Evolutionary conservation across 495 filamentous ascomycete genomes (phyloP).

Genomic region (Rostrohypoxylon terebratum): DNA sequence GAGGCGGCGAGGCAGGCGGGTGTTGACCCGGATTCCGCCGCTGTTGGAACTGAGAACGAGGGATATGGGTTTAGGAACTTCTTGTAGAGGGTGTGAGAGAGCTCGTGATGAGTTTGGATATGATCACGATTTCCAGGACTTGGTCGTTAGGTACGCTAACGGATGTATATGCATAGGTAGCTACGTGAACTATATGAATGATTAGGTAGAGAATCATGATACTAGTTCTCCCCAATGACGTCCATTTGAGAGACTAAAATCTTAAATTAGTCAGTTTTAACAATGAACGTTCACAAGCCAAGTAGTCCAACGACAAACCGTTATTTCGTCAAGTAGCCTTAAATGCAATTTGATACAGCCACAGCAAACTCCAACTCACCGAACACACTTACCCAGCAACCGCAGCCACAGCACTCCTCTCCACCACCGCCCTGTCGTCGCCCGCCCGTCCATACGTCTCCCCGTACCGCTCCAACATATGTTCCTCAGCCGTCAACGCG

Average conservation of each 20-base stretch:
- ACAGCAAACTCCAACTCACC: not conserved
- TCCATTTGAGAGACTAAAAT: not conserved
- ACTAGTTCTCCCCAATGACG: not conserved
- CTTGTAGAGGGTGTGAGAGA: constrained; percentile 33
- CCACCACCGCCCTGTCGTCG: constrained; percentile 13
- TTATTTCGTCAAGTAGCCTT: not conserved
- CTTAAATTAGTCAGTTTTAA: not conserved
- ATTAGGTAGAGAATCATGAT: not conserved
- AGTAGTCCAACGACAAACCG: not conserved
- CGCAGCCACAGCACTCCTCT: not conserved
- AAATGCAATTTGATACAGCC: not conserved
- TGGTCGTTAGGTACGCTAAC: not conserved
- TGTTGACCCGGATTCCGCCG: not conserved
- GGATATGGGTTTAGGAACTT: constrained; percentile 56
- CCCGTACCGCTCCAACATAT: constrained; percentile 44
- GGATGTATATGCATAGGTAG: not conserved
- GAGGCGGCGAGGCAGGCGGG: constrained; percentile 45
- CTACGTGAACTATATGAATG: not conserved
- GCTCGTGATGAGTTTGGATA: not conserved
- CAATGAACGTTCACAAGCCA: not conserved
- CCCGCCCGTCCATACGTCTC: constrained; percentile 34
- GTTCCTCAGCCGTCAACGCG: constrained; percentile 50
- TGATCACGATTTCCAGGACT: not conserved
- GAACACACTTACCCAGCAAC: not conserved
- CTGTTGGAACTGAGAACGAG: constrained; percentile 50